Evolutionary conservation across 805 yeast species (phyloP).

Genomic region (Saturnispora sanitii): DNA sequence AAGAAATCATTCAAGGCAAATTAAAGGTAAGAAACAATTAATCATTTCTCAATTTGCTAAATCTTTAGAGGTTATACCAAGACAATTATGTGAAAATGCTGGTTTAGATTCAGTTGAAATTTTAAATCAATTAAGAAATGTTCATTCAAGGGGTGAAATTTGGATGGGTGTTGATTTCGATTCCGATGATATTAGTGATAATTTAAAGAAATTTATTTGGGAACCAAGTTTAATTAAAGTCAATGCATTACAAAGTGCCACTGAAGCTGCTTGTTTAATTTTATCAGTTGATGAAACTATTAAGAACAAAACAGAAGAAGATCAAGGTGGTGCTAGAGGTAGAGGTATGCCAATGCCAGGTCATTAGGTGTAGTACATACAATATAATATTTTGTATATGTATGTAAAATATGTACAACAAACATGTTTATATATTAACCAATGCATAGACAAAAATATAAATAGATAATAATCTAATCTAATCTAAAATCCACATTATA

Average conservation of each 20-base stretch:
- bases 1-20: conserved; percentile 76
- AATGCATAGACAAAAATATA: background rate
- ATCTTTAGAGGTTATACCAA: conserved; percentile 91
- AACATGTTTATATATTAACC: background rate
- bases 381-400: too few relatives aligned
- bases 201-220: conserved; percentile 85
- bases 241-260: conserved; percentile 90
- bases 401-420: background rate
- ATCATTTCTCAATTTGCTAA: conserved; percentile 88
- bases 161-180: conserved; percentile 93
- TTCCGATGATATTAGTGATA: conserved; percentile 72
- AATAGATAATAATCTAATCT: background rate
- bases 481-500: background rate
- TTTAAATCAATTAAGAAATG: conserved; percentile 81
- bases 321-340: conserved; percentile 41
- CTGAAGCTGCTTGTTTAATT: conserved; percentile 91
- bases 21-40: conserved; percentile 94
- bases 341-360: conserved; percentile 49
- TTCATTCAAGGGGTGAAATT: conserved; percentile 85
- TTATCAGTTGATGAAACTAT: conserved; percentile 95
- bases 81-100: conserved; percentile 97
- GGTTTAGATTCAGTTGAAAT: conserved; percentile 97
- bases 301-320: conserved; percentile 55
- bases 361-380: conserved; percentile 10
- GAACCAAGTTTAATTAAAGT: conserved; percentile 92